These are phyloP conservation scores for Cryptococcus depauperatus DNA, from an alignment of 1,284 basidiomycete genomes.

Conservation along the genomic window DNA sequence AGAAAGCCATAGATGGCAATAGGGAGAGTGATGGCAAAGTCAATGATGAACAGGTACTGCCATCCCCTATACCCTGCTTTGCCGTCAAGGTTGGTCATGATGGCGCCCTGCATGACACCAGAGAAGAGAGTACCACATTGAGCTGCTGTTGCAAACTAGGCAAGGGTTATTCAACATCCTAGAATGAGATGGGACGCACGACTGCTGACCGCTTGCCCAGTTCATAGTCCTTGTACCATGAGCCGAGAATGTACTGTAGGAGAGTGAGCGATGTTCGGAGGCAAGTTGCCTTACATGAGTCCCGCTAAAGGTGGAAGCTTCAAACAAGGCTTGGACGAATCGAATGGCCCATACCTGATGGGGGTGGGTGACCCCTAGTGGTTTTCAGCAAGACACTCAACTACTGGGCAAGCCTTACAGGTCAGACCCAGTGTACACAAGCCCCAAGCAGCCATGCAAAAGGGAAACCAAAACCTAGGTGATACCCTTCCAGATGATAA, in stretches of 20 bases:
- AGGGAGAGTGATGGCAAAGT: slow-evolving; percentile 32
- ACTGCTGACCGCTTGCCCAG: slow-evolving; percentile 38
- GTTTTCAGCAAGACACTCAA: no score
- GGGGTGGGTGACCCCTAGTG: slow-evolving; percentile 20
- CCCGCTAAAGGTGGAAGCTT: slow-evolving; percentile 31
- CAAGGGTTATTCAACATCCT: background rate
- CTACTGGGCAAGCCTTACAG: slow-evolving; percentile 9
- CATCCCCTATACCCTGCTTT: slow-evolving; percentile 23
- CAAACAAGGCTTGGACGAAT: slow-evolving; percentile 31
- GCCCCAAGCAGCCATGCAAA: slow-evolving; percentile 32
- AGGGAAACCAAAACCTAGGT: slow-evolving; percentile 35
- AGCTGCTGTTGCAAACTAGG: slow-evolving; percentile 31
- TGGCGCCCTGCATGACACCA: slow-evolving; percentile 39
- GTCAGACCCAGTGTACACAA: slow-evolving; percentile 23
- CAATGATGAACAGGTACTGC: slow-evolving; percentile 38
- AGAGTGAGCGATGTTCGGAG: background rate
- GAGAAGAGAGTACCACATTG: slow-evolving; percentile 37
- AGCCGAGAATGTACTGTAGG: slow-evolving; percentile 35
- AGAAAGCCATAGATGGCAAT: slow-evolving; percentile 36
- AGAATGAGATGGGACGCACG: slow-evolving; percentile 2
- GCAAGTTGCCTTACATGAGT: slow-evolving; percentile 14
- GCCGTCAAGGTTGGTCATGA: slow-evolving; percentile 28
- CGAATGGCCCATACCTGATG: slow-evolving; percentile 33
- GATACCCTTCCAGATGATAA: slow-evolving; percentile 31
- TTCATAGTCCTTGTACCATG: slow-evolving; percentile 39